Percentiles rank a stretch among this genome's conserved stretches.
Conservation (phyloP, 2,329 filamentous ascomycete species). For the Aphanocladium album region DNA sequence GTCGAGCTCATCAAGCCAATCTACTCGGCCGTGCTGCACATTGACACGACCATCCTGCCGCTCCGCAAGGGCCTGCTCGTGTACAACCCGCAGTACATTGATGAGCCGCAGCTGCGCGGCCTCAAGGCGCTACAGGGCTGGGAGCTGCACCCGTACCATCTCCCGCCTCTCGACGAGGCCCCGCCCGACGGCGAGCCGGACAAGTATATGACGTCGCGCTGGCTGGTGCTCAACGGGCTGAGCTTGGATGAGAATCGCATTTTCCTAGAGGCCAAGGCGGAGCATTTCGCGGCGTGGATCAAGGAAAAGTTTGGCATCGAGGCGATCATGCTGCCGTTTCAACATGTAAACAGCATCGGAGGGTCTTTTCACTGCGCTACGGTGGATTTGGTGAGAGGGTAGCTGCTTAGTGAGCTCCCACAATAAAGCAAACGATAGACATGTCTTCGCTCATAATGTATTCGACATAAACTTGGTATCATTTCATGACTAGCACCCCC, state of each 20-base stretch:
- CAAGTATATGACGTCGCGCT: background rate
- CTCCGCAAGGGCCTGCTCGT: background rate
- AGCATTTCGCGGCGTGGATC: background rate
- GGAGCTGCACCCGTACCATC: background rate
- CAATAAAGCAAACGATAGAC: too few relatives aligned
- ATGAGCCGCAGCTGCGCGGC: background rate
- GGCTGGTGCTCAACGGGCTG: background rate
- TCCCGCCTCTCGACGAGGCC: background rate
- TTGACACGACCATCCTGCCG: background rate
- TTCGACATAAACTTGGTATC: too few relatives aligned
- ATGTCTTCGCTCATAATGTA: too few relatives aligned
- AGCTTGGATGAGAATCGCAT: background rate
- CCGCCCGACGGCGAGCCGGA: too few relatives aligned
- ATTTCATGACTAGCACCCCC: too few relatives aligned
- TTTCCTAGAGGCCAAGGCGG: background rate
- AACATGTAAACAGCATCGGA: too few relatives aligned
- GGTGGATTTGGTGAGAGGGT: too few relatives aligned
- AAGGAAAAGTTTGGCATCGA: too few relatives aligned
- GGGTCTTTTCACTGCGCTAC: too few relatives aligned
- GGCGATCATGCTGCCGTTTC: too few relatives aligned
- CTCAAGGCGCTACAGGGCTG: background rate
- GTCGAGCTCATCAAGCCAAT: background rate
- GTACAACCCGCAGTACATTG: background rate
- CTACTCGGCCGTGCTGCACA: constrained; percentile 13
- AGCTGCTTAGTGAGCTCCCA: too few relatives aligned